Evolutionary conservation across 441 rosid genomes (phyloP), one percentile per base, ranked within the genome.

Genomic region (Mallotus repandus): DNA sequence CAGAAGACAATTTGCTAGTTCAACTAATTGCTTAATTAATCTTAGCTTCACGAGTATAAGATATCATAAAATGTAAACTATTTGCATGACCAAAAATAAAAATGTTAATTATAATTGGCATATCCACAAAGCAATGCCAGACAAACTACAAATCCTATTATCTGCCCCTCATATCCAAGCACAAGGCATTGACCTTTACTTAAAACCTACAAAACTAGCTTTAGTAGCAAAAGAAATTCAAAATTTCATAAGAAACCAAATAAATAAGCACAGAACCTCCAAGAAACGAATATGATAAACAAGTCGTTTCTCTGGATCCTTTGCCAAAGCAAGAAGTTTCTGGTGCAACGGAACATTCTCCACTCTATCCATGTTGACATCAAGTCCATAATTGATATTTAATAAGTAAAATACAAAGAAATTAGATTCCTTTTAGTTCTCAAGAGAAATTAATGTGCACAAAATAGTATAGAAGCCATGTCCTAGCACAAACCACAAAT

Each of bases 311-410:
- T 80, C 83, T 46, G 93, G 90, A 72, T 89, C 88, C 81, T 79
- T 84, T n/a, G 93, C 96, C 76, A 64, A 66, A 18, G 78, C 86
- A 70, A 90, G 91, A 68, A 90, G 88, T 66, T 65, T 86, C 43
- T 66, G 80, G 74, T 90, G 96, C 66, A 90, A 58, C 72, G 89
- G 56, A 60, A 90, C 86, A 81, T 89, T 93, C 53, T 89, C 90
- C 74, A 80, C 87, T 83, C 82, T 85, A 75, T 87, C 93, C 89
- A 90, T 76, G 81, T 90, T 87, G 78, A 90, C 87, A 75, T 90
- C 91, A 65, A 85, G 88, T 29, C 81, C 85, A 77, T 90, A 90
- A 76, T 91, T 90, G 86, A 68, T 4, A 72, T 21, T 48, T n/a
- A 70, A 22, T 4, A 74, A 50, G 5, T 53, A 7, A 67, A 19